Evolutionary conservation across 257 asterid genomes (phyloP).

Genomic region (Asclepias syriaca): DNA sequence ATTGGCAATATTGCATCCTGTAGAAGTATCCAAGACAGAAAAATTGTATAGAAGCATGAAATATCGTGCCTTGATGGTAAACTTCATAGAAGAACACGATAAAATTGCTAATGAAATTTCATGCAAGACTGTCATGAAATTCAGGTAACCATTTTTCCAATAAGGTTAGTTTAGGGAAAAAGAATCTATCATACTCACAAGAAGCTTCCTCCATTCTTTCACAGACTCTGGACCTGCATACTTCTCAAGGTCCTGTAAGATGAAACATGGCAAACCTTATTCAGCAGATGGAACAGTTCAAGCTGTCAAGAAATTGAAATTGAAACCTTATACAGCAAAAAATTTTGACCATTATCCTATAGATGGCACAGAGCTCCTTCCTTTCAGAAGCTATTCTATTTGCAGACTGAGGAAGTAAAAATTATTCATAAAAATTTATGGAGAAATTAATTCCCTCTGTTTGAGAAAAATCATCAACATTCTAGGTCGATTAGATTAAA

Average conservation of each 20-base stretch:
- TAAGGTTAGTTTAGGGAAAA: constrained; percentile 5
- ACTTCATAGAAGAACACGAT: background rate
- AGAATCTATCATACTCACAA: constrained; percentile 21
- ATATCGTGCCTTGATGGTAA: background rate
- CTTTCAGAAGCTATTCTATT: background rate
- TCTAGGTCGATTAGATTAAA: background rate
- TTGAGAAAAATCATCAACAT: background rate
- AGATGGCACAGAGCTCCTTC: background rate
- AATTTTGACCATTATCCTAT: background rate
- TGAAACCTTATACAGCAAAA: background rate
- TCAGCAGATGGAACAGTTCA: background rate
- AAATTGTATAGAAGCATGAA: background rate
- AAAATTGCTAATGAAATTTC: background rate
- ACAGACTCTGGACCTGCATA: constrained; percentile 79
- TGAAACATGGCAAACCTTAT: background rate
- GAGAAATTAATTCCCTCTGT: background rate
- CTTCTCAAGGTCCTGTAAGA: constrained; percentile 74
- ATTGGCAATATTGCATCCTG: constrained; percentile 87
- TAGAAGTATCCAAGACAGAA: constrained; percentile 14
- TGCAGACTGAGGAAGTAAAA: background rate
- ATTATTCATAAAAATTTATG: background rate
- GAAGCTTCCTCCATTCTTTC: constrained; percentile 69
- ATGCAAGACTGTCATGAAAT: background rate
- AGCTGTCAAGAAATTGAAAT: background rate
- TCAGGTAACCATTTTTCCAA: background rate